Evolutionary conservation across 345 rosid genomes (phyloP), one percentile per base, ranked within the genome.

Genomic region (Populus davidiana): DNA sequence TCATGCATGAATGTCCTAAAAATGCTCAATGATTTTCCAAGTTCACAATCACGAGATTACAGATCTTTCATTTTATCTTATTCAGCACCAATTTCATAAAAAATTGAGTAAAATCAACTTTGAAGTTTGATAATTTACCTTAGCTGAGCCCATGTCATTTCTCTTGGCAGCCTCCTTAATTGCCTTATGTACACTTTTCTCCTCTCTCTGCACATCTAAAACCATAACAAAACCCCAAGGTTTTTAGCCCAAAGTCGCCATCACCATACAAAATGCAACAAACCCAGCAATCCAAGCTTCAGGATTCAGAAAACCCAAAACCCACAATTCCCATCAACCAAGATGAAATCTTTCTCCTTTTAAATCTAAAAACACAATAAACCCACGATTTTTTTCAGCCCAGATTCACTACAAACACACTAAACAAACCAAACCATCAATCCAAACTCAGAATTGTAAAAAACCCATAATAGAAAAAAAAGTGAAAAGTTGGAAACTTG

Each of bases 161-260:
- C 86, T 77, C 78, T 86, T 84, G 29, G 83, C 89, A 68, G 86
- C 83, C 47, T 84, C 87, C 70, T 68, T 78, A 71, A 86, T 84
- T 54, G 87, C 74, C 69, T 82, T 86, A 17, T 86, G 82, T n/a
- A 84, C 86, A 71, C 33, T 73, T 70, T 82, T 84, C 79, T 84
- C 89, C 67, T 84, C 89, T 72, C 87, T 82, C 87, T 82, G 86
- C 52, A 86, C 52, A 81, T 86, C 89, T 86, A 80, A 66, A 78
- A 70, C 31, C 74, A 67, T 10, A 75, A 61, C 47, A 38, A 47
- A 75, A 21, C 63, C 71, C 29, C 25, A 39, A 77, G 23, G 14
- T 31, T 36, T 9, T 69, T 7, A 36, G 38, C 39, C 4, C 63
- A 77, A 75, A 78, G 27, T 61, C 70, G 69, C 11, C 36, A 52